These are phyloP conservation scores for Solanum chiquidenum DNA, from an alignment of 257 asterid species.

Conservation along the genomic window DNA sequence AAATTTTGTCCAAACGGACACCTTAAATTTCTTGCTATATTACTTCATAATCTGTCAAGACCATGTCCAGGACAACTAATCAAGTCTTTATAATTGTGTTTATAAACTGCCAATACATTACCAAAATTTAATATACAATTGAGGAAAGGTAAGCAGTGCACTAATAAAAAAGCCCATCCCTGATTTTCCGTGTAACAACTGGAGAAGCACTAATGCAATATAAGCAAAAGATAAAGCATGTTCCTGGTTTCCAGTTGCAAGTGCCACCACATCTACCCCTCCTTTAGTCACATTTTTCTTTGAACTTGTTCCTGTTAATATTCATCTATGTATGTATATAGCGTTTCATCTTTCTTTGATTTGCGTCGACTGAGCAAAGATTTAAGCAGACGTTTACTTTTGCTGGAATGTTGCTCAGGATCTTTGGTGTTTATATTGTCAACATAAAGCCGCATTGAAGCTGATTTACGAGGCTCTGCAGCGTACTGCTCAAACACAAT, in stretches of 20 bases:
- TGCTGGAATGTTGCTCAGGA: conserved; percentile 50
- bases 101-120: background rate
- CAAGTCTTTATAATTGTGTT: background rate
- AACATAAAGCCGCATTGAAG: conserved; percentile 64
- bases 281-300: background rate
- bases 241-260: background rate
- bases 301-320: conserved; percentile 22
- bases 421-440: conserved; percentile 54
- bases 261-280: background rate
- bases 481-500: conserved; percentile 33
- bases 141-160: background rate
- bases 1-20: background rate
- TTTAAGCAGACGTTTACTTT: conserved; percentile 82
- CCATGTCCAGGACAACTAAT: background rate
- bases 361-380: conserved; percentile 79
- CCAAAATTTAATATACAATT: background rate
- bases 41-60: background rate
- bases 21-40: background rate
- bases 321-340: conserved; percentile 85
- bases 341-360: conserved; percentile 78
- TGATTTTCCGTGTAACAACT: background rate
- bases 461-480: conserved; percentile 69
- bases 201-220: background rate
- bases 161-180: background rate
- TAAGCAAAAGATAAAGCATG: background rate